Conservation (phyloP, 139 green algal genomes). For the Chlamydomonas incerta region DNA sequence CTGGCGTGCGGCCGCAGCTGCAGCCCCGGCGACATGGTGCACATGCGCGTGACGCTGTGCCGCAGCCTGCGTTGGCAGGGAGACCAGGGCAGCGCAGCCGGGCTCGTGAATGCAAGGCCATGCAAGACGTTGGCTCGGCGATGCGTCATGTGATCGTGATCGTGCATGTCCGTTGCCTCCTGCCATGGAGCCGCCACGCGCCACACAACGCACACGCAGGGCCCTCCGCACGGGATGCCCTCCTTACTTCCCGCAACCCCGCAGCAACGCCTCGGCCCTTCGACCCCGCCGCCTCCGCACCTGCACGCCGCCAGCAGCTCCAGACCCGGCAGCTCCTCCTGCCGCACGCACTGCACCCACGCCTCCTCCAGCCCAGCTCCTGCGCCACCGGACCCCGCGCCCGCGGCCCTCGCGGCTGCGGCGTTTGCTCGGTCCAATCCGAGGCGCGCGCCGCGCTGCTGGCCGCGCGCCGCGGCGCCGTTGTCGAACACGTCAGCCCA, state of each 20-base stretch:
- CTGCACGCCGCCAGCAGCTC: conserved; percentile 16
- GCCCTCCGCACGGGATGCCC: no score
- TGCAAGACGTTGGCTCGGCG: no score
- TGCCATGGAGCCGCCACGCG: no score
- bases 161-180: no score
- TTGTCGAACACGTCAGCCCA: background rate
- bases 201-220: no score
- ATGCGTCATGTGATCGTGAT: no score
- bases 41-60: conserved; percentile 28
- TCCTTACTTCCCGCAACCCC: no score
- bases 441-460: background rate
- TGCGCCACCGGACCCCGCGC: no score
- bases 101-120: no score
- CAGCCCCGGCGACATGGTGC: background rate
- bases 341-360: background rate
- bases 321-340: conserved; percentile 12
- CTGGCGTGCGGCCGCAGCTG: background rate
- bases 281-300: background rate
- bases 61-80: background rate
- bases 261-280: background rate
- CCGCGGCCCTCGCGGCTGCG: background rate
- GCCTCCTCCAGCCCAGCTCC: background rate
- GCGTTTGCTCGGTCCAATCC: background rate
- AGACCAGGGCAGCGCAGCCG: no score
- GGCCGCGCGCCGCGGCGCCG: background rate